Evolutionary conservation across 768 basidiomycete species (phyloP).

Genomic region (Psilocybe cubensis): DNA sequence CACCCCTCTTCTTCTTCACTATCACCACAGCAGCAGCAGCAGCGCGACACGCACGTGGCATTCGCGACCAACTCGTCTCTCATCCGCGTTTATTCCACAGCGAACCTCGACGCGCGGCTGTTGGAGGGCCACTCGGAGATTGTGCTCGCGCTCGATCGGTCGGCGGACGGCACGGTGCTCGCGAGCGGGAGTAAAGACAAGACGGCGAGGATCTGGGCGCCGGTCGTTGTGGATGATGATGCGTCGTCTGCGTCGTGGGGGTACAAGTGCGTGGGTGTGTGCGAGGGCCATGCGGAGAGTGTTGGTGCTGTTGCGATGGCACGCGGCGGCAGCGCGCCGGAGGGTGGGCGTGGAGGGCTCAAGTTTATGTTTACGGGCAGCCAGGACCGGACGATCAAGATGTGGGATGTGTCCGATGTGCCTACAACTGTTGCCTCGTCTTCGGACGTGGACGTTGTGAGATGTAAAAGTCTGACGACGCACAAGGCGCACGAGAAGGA

Average conservation of each 20-base stretch:
- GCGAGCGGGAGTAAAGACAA: slow-evolving; percentile 93
- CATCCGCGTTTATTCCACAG: slow-evolving; percentile 84
- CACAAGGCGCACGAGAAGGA: slow-evolving; percentile 97
- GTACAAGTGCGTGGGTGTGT: slow-evolving; percentile 82
- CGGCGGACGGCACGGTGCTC: slow-evolving; percentile 69
- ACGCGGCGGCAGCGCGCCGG: too few relatives aligned
- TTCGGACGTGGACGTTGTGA: slow-evolving; percentile 32
- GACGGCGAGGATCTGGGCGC: slow-evolving; percentile 84
- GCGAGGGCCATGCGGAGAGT: slow-evolving; percentile 94
- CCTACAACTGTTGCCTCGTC: slow-evolving; percentile 32
- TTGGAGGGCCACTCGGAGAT: slow-evolving; percentile 91
- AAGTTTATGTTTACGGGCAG: slow-evolving; percentile 93
- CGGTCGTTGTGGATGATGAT: slow-evolving; percentile 19
- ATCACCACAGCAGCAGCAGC: too few relatives aligned
- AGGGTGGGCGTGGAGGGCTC: slow-evolving; percentile 40
- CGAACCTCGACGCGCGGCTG: slow-evolving; percentile 80
- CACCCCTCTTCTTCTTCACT: slow-evolving; percentile 25
- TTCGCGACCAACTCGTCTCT: slow-evolving; percentile 98
- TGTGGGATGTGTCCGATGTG: slow-evolving; percentile 88
- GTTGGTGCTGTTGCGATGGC: slow-evolving; percentile 89
- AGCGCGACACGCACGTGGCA: slow-evolving; percentile 76
- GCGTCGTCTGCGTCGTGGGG: slow-evolving; percentile 36
- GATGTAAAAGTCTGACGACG: slow-evolving; percentile 80
- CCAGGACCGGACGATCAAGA: slow-evolving; percentile 97
- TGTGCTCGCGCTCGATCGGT: slow-evolving; percentile 82